Evolutionary conservation across 352 stramenopile genomes (phyloP), one percentile per base, ranked within the genome.

Genomic region (Peronospora belbahrii): DNA sequence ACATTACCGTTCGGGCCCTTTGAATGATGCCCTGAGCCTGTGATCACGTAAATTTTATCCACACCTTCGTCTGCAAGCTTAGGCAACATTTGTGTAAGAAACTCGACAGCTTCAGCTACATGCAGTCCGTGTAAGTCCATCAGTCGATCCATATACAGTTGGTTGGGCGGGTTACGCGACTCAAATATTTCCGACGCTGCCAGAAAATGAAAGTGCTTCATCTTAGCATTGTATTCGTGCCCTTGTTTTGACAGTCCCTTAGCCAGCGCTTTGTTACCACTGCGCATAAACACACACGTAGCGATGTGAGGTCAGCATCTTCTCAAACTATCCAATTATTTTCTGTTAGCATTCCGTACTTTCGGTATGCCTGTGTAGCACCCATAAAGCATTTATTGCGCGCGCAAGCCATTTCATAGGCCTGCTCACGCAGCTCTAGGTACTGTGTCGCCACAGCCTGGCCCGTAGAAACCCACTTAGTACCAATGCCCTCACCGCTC

Each of bases 371-470:
- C 13, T 82, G 73, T n/a, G 81, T 93, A 4, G 81, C 81, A 14
- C 75, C 62, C 81, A 93, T 90, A 36, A 93, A 90, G 47, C 81
- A 93, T 37, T 86, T 83, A 67, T 93, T 93, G 13, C 81, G 78
- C 11, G 78, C 81, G 27, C 78, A 86, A 4, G 81, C 78, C 39
- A 87, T 62, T 54, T 90, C 59, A 49, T 88, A 86, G n/a, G 78
- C 81, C 27, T 83, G 63, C 45, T 88, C 78, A 6, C 81, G 81
- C 11, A 88, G 52, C 42, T 85, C 59, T 52, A 81, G 59, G 56
- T 93, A 93, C 63, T 93, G 80, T 6, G 59, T 63, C 20, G 69
- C 46, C 15, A 88, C 74, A 4, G 65, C 62, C 4, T 66, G 37
- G 8, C 80, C 80, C 0, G 80, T 92, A 1, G 65, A 62, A 28